phyloP scores from a whole-genome alignment of 441 rosid species.

The Populus trichocarpa region DNA sequence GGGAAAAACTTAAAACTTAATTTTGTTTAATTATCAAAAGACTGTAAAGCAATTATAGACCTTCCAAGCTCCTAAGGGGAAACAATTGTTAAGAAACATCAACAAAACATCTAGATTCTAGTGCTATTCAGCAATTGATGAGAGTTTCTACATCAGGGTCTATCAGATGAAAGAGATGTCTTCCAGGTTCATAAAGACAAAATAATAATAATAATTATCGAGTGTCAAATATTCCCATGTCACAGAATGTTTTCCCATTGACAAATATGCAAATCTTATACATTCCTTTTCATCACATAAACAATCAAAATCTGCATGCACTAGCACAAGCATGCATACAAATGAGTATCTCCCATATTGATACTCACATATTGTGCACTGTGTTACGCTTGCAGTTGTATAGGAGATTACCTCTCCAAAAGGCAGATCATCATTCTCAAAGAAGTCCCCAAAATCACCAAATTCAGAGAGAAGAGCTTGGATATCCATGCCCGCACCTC shows the following conservation, averaged over 20 bases:
- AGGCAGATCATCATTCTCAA: slow-evolving; percentile 89
- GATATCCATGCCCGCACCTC: slow-evolving; percentile 89
- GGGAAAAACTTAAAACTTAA: not conserved
- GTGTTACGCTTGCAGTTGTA: slow-evolving; percentile 6
- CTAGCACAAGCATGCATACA: not conserved
- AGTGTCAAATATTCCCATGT: not conserved
- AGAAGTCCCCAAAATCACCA: slow-evolving; percentile 99
- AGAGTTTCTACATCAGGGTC: not conserved
- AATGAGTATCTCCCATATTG: not conserved
- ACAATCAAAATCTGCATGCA: not conserved
- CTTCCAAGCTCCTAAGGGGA: not conserved
- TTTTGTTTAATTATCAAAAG: not conserved
- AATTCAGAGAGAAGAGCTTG: slow-evolving; percentile 98
- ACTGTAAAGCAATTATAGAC: not conserved
- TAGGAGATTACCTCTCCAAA: slow-evolving; percentile 90
- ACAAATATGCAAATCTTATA: not conserved
- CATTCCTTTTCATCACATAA: not conserved
- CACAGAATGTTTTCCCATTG: not conserved
- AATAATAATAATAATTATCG: not conserved
- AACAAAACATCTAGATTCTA: not conserved
- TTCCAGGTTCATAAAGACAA: not conserved
- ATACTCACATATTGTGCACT: not conserved
- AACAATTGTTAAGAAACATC: not conserved
- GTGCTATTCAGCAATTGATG: not conserved
- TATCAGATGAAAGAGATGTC: not conserved